Base-by-base conservation (phyloP, 768 basidiomycete genomes). In the Phanerodontia chrysosporium region DNA sequence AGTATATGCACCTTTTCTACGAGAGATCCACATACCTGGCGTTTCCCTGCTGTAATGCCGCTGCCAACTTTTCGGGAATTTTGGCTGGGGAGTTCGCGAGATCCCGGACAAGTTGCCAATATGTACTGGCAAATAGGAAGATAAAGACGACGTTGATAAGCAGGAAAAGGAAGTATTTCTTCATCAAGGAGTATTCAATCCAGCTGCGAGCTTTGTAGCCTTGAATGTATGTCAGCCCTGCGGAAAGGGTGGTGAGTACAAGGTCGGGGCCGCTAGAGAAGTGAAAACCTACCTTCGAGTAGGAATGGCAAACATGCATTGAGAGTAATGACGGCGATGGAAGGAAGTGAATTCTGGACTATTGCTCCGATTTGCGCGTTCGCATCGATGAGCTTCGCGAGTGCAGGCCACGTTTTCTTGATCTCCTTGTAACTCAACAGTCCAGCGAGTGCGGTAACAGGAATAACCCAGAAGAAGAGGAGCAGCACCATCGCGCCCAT, bases 111-210 rank as follows among this genome's bases (percentile, higher is more conserved):
- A 98, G 83, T 53, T 94, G 88, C 85, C 89, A 92, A 71, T 95
- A 95, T 0, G 95, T 95, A 56, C 88, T 90, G 0, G 94, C 93
- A 36, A 96, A 74, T 16, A 96, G 82, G 77, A 96, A 98, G 61
- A 96, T 94, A 72, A 95, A 95, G 42, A 98, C 88, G 42, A 96
- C 93, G 67, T 95, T 93, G 75, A 93, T 76, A 51, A 97, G 81
- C 1, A 98, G 80, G 77, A 97, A 96, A 30, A 97, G 78, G 67
- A 95, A 94, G 70, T 97, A 98, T 81, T 98, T 98, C 65, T 88
- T 90, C 70, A 99, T 72, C 46, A 98, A 73, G 0, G 93, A 93
- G 66, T 92, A 95, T 67, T 98, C 96, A 35, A 98, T 84, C 86
- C 92, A 89, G 68, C 94, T 96, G 28, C 94, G 78, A 3, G 96